Conservation (phyloP, 1,284 basidiomycete genomes). For the Pisolithus thermaeus region DNA sequence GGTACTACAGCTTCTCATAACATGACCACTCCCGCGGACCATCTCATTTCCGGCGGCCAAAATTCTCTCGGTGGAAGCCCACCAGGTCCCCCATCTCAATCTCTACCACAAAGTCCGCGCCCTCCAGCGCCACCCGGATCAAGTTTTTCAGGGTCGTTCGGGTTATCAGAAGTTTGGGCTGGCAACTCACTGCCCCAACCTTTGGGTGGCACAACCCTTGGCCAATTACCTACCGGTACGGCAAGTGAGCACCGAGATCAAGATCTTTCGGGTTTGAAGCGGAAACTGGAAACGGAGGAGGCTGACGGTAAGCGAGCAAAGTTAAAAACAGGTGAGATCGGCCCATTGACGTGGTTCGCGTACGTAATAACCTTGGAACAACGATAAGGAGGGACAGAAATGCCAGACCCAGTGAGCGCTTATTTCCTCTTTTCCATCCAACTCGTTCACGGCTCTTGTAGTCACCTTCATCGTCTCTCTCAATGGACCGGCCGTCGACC, state of each 20-base stretch:
- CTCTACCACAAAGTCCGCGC: conserved; percentile 35
- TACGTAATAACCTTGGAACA: conserved; percentile 26
- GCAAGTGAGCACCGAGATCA: conserved; percentile 25
- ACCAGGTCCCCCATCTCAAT: conserved; percentile 30
- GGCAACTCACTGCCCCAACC: conserved; percentile 17
- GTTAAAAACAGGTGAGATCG: conserved; percentile 56
- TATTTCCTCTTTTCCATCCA: conserved; percentile 9
- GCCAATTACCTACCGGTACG: conserved; percentile 5
- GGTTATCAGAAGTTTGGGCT: conserved; percentile 22
- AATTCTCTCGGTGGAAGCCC: conserved; percentile 17
- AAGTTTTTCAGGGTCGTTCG: conserved; percentile 21
- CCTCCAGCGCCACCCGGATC: conserved; percentile 26
- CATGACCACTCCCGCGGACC: conserved; percentile 26
- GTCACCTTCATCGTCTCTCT: conserved; percentile 17
- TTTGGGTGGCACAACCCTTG: conserved; percentile 7
- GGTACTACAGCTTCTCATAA: conserved; percentile 13
- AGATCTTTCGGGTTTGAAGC: conserved; percentile 57
- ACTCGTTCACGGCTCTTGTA: conserved; percentile 14
- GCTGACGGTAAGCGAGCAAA: conserved; percentile 59
- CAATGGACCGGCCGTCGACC: conserved; percentile 19
- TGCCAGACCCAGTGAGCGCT: conserved; percentile 32
- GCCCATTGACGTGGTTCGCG: conserved; percentile 10
- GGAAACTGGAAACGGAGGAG: conserved; percentile 65
- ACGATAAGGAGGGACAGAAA: conserved; percentile 36
- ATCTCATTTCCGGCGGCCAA: conserved; percentile 20